These are phyloP conservation scores for Alternaria gansuensis DNA, from an alignment of 2,329 filamentous ascomycete genomes.

Conservation along the genomic window DNA sequence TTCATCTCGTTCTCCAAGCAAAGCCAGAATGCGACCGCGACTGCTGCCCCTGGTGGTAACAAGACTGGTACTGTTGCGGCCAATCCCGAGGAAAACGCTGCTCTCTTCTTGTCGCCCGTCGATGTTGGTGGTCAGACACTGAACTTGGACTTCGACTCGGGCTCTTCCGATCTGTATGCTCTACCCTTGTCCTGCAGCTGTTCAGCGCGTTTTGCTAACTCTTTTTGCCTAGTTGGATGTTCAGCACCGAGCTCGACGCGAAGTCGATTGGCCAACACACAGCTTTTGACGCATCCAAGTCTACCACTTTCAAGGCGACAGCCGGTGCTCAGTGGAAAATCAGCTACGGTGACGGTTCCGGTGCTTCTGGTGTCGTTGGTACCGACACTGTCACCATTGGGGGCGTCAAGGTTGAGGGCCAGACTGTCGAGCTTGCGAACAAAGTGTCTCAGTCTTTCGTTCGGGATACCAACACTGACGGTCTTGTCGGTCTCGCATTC, in stretches of 20 bases:
- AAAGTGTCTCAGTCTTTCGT: conserved; percentile 67
- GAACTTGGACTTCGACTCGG: conserved; percentile 78
- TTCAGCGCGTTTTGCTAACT: conserved; percentile 20
- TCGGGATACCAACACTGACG: conserved; percentile 68
- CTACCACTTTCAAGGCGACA: conserved; percentile 60
- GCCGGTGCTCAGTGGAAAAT: conserved; percentile 67
- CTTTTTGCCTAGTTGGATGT: conserved; percentile 66
- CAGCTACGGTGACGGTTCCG: conserved; percentile 73
- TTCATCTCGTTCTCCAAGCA: conserved; percentile 52
- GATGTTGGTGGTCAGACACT: conserved; percentile 74
- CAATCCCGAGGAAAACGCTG: conserved; percentile 70
- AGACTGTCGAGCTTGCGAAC: conserved; percentile 74
- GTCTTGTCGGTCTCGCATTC: conserved; percentile 75
- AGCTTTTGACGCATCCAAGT: conserved; percentile 64
- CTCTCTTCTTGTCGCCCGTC: conserved; percentile 75
- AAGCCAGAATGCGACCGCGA: conserved; percentile 36
- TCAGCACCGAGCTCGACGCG: conserved; percentile 67
- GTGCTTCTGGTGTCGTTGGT: conserved; percentile 70
- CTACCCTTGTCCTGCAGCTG: not conserved
- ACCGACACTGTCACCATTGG: conserved; percentile 74
- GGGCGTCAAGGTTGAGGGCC: conserved; percentile 67
- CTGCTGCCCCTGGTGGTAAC: conserved; percentile 31
- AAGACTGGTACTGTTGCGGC: conserved; percentile 69
- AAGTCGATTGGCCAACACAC: conserved; percentile 61
- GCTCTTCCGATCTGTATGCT: conserved; percentile 73